Conservation (phyloP, 768 basidiomycete species). For the Steccherinum ochraceum region DNA sequence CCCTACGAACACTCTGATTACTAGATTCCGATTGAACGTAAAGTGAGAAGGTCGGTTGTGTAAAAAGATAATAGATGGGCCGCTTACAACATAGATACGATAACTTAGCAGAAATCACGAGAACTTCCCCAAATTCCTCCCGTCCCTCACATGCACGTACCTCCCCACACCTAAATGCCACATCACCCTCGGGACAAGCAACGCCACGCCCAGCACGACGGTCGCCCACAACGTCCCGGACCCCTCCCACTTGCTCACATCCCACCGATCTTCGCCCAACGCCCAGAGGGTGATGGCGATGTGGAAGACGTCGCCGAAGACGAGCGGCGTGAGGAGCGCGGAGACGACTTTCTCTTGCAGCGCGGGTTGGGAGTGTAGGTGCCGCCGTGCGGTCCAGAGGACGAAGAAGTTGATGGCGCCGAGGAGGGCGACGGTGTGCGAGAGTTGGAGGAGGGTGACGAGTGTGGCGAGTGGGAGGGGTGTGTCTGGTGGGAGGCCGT, state of each 20-base stretch:
- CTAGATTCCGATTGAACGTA: too few relatives aligned
- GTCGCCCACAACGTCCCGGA: slow-evolving; percentile 57
- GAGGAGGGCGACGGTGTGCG: slow-evolving; percentile 70
- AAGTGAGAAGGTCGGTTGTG: too few relatives aligned
- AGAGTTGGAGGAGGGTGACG: slow-evolving; percentile 69
- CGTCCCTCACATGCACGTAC: slow-evolving; percentile 63
- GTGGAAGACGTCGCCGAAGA: slow-evolving; percentile 65
- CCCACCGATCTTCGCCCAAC: slow-evolving; percentile 61
- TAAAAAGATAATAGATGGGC: too few relatives aligned
- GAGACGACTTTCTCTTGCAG: slow-evolving; percentile 68
- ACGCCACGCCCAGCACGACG: slow-evolving; percentile 49
- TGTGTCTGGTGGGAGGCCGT: slow-evolving; percentile 37
- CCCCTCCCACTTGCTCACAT: slow-evolving; percentile 53
- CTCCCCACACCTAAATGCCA: slow-evolving; percentile 76
- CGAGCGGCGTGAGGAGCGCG: slow-evolving; percentile 59
- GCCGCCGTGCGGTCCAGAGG: slow-evolving; percentile 51
- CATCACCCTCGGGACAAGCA: slow-evolving; percentile 63
- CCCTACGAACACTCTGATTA: too few relatives aligned
- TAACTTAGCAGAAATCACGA: neutral
- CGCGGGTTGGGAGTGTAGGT: slow-evolving; percentile 51
- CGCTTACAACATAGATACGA: too few relatives aligned
- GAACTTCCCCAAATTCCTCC: slow-evolving; percentile 11
- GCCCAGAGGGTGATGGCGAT: slow-evolving; percentile 68
- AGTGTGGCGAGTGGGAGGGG: slow-evolving; percentile 54
- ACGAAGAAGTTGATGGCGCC: slow-evolving; percentile 67